Percentiles rank a stretch among this genome's conserved stretches.
Evolutionary conservation across 2,329 filamentous ascomycete species (phyloP).

Genomic region (Fusarium agapanthi): DNA sequence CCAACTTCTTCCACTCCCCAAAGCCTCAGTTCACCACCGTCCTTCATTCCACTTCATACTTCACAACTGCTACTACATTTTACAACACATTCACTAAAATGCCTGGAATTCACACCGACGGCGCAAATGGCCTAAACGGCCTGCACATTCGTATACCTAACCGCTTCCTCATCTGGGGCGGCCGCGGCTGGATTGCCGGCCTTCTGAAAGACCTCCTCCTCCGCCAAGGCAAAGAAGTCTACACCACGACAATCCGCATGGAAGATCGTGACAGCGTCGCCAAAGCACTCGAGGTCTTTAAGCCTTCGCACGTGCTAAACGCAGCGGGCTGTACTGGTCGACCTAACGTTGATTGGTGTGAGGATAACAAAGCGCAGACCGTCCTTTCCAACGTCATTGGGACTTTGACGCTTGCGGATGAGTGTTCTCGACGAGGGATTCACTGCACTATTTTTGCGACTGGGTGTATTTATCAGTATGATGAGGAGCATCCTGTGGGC

Average conservation of each 20-base stretch:
- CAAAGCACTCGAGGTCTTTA: slow-evolving; percentile 63
- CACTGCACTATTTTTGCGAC: slow-evolving; percentile 74
- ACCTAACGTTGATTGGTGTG: slow-evolving; percentile 41
- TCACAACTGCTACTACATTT: fast-evolving
- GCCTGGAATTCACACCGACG: not conserved
- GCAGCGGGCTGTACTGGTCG: slow-evolving; percentile 70
- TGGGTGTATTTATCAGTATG: slow-evolving; percentile 73
- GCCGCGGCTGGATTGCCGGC: slow-evolving; percentile 69
- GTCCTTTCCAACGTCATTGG: slow-evolving; percentile 74
- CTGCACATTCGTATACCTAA: not conserved
- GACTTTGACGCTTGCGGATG: slow-evolving; percentile 69
- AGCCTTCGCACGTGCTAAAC: slow-evolving; percentile 73
- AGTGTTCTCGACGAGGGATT: slow-evolving; percentile 65
- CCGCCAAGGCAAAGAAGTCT: slow-evolving; percentile 67
- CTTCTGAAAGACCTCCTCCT: slow-evolving; percentile 68
- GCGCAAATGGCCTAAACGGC: not conserved
- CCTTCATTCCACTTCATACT: not conserved
- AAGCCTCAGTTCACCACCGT: not conserved
- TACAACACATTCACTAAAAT: not conserved
- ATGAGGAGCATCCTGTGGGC: slow-evolving; percentile 64
- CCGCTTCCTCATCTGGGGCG: slow-evolving; percentile 67
- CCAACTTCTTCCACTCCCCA: too few species aligned
- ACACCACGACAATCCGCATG: slow-evolving; percentile 70
- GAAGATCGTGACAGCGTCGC: slow-evolving; percentile 65
- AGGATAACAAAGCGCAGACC: slow-evolving; percentile 73